Base-by-base conservation (phyloP, 169 alveolate genomes). In the Cryptosporidium baileyi region DNA sequence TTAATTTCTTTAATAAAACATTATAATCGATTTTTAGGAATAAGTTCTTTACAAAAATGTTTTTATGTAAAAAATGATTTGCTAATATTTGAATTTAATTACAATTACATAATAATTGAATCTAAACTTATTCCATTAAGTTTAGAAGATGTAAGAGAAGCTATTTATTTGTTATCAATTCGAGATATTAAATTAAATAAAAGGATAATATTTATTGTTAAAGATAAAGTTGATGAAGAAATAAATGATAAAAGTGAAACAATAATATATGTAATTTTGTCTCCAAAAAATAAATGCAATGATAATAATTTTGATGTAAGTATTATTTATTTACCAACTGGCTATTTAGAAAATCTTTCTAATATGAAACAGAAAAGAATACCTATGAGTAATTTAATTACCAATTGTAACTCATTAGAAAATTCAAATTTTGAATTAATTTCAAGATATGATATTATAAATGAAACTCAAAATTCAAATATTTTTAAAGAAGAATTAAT, bases 401-500 rank as follows among this genome's bases (percentile, higher is more conserved):
- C n/a, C n/a, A n/a, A n/a, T n/a, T n/a, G n/a, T n/a, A n/a, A n/a
- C n/a, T n/a, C n/a, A n/a, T n/a, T n/a, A n/a, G n/a, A n/a, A n/a
- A n/a, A n/a, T n/a, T n/a, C n/a, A n/a, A n/a, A n/a, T n/a, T 49
- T 28, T 15, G 17, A 13, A 13, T 17, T 30, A n/a, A 15, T 30
- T 36, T 74, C 85, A 6, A 74, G 85, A 54, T 74, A 51, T 24
- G 85, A 74, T 24, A 74, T 74, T 22, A 34, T 52, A 3, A 30
- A 44, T 8, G 62, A 65, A 26, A 1, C 49, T 15, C 24, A 17
- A 28, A 38, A 11, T 24, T 28, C 8, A 13, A 7, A 4, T n/a
- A n/a, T n/a, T n/a, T n/a, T n/a, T n/a, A n/a, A n/a, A n/a, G n/a
- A n/a, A n/a, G n/a, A n/a, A n/a, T n/a, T n/a, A n/a, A 15, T 61